Evolutionary conservation across 2,329 filamentous ascomycete genomes (phyloP).

Genomic region (Nemania sp.): DNA sequence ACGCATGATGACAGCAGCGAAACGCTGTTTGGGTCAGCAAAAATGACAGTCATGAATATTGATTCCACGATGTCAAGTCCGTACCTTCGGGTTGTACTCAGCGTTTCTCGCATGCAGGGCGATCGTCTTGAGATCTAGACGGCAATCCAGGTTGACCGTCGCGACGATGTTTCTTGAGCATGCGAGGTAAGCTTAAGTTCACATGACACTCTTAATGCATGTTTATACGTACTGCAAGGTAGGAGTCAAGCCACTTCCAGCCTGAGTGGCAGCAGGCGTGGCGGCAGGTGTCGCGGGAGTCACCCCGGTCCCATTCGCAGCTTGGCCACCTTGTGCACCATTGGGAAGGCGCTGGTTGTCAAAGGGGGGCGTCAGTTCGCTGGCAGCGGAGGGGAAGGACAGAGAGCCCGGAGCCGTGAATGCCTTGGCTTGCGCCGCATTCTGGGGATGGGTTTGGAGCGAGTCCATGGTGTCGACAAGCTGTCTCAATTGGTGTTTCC

Average conservation of each 20-base stretch:
- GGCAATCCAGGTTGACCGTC: conserved; percentile 97
- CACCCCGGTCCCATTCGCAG: conserved; percentile 79
- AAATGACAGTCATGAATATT: conserved; percentile 31
- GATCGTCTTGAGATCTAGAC: conserved; percentile 98
- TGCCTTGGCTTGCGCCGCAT: conserved; percentile 91
- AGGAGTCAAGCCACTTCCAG: conserved; percentile 89
- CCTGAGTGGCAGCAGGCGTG: conserved; percentile 84
- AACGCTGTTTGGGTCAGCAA: conserved; percentile 73
- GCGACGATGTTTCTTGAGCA: conserved; percentile 94
- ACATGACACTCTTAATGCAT: conserved; percentile 52
- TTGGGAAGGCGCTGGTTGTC: conserved; percentile 61
- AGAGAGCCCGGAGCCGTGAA: conserved; percentile 94
- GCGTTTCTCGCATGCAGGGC: conserved; percentile 97
- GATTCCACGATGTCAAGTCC: conserved; percentile 41
- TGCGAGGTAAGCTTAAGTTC: conserved; percentile 65
- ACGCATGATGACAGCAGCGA: conserved; percentile 99
- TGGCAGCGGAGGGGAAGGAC: conserved; percentile 87
- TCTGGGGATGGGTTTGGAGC: conserved; percentile 78
- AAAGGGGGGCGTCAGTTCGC: conserved; percentile 85
- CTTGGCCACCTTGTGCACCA: conserved; percentile 67
- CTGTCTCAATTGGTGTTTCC: conserved; percentile 27
- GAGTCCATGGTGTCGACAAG: conserved; percentile 47
- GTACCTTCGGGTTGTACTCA: conserved; percentile 98
- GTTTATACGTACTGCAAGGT: conserved; percentile 93
- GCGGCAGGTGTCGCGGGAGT: conserved; percentile 91